Conservation (phyloP, 257 asterid species). For the Solanum virginianum region DNA sequence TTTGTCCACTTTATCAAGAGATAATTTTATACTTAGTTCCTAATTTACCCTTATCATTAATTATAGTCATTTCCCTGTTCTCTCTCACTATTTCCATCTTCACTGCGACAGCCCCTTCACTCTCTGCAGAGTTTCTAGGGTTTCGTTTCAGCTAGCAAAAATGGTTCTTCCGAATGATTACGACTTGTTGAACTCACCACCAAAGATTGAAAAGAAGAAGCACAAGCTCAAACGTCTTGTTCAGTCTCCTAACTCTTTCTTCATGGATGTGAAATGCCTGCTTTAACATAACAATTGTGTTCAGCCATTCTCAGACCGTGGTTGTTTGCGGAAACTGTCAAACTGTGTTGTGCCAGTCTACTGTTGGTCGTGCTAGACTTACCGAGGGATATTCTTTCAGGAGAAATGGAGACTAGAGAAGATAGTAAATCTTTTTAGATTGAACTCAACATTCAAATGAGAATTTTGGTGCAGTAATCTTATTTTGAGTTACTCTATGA, state of each 20-base stretch:
- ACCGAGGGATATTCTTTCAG: conserved; percentile 73
- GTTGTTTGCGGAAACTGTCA: conserved; percentile 51
- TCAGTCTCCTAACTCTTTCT: conserved; percentile 40
- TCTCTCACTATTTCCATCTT: background rate
- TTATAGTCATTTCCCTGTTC: too few relatives aligned
- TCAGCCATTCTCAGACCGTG: conserved; percentile 41
- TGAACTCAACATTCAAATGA: background rate
- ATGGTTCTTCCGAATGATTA: conserved; percentile 36
- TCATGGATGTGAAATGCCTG: conserved; percentile 14
- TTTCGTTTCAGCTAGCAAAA: background rate
- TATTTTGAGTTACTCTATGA: background rate
- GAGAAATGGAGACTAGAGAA: conserved; percentile 42
- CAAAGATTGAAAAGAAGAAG: conserved; percentile 65
- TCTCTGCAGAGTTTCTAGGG: background rate
- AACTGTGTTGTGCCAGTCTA: conserved; percentile 52
- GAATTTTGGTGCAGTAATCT: background rate
- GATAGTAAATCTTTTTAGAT: background rate
- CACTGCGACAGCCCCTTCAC: background rate
- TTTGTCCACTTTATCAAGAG: too few relatives aligned
- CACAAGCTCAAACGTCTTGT: conserved; percentile 68
- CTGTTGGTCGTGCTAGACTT: conserved; percentile 54
- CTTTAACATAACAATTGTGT: conserved; percentile 20
- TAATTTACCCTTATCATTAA: too few relatives aligned
- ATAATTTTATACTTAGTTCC: too few relatives aligned
- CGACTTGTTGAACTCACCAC: conserved; percentile 59